Evolutionary conservation across 371 early-diverging fungal species (phyloP).

Genomic region (Syncephalastrum monosporum): DNA sequence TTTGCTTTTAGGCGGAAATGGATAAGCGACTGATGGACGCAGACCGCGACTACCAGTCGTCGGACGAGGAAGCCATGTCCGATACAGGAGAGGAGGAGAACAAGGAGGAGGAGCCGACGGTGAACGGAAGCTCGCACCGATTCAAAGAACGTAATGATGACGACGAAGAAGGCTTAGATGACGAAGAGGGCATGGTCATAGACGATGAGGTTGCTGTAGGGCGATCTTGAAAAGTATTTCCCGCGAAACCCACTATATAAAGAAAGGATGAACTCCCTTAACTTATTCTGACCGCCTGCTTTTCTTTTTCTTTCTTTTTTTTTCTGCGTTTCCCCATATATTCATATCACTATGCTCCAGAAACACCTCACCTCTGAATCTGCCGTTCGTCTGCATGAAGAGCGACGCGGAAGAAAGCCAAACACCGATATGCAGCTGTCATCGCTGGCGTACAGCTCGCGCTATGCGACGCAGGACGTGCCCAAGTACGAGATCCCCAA

Average conservation of each 20-base stretch:
- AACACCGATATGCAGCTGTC: conserved; percentile 15
- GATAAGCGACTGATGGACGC: conserved; percentile 36
- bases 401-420: conserved; percentile 2
- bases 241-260: no score
- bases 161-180: conserved; percentile 20
- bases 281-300: no score
- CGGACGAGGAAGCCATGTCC: conserved; percentile 30
- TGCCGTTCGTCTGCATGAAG: background rate
- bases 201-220: conserved; percentile 14
- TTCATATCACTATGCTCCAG: background rate
- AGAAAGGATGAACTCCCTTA: no score
- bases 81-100: conserved; percentile 4
- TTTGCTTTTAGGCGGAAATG: conserved; percentile 27
- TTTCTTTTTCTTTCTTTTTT: background rate
- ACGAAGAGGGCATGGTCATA: conserved; percentile 27
- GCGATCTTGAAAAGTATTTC: no score
- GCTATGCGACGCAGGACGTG: conserved; percentile 43
- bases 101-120: conserved; percentile 9
- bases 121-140: conserved; percentile 12
- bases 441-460: conserved; percentile 49
- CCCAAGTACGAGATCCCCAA: conserved; percentile 49
- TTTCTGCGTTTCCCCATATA: no score
- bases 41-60: conserved; percentile 42
- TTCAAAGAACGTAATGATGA: conserved; percentile 25
- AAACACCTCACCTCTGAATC: conserved; percentile 8